Evolutionary conservation across 352 stramenopile species (phyloP).

Genomic region (Lagenidium giganteum): DNA sequence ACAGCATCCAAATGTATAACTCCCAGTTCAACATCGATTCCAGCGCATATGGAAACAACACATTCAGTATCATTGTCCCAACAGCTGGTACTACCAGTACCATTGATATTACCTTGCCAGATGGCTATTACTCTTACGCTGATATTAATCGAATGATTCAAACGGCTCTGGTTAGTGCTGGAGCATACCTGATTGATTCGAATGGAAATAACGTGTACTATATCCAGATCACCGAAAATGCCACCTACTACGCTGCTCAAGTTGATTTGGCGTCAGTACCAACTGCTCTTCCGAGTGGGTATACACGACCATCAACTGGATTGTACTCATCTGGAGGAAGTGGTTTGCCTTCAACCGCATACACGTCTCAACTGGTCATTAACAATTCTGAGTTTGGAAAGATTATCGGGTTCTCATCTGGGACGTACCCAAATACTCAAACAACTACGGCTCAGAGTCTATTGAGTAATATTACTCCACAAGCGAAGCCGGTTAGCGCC

Average conservation of each 20-base stretch:
- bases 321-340: conserved; percentile 13
- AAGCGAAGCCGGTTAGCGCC: not conserved
- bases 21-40: conserved; percentile 20
- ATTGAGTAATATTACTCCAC: not conserved
- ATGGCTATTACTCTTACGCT: conserved; percentile 16
- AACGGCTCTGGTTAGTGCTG: conserved; percentile 6
- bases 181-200: conserved; percentile 18
- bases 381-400: conserved; percentile 1
- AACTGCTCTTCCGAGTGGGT: conserved; percentile 9
- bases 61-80: conserved; percentile 13
- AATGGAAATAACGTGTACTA: conserved; percentile 15
- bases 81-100: conserved; percentile 8
- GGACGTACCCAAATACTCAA: conserved; percentile 1
- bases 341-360: conserved; percentile 16
- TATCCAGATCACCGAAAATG: conserved; percentile 13
- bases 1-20: conserved; percentile 19
- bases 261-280: conserved; percentile 9
- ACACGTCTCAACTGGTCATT: not conserved
- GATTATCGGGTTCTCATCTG: conserved; percentile 3
- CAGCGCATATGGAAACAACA: conserved; percentile 10
- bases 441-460: conserved; percentile 1
- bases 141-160: conserved; percentile 20
- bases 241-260: conserved; percentile 15
- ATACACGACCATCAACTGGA: conserved; percentile 13
- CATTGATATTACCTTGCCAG: conserved; percentile 9